A percentile compares a stretch with the other conserved stretches of the same genome.
These are phyloP conservation scores for Claviceps maximensis DNA, from an alignment of 2,329 filamentous ascomycete species.

Conservation along the genomic window DNA sequence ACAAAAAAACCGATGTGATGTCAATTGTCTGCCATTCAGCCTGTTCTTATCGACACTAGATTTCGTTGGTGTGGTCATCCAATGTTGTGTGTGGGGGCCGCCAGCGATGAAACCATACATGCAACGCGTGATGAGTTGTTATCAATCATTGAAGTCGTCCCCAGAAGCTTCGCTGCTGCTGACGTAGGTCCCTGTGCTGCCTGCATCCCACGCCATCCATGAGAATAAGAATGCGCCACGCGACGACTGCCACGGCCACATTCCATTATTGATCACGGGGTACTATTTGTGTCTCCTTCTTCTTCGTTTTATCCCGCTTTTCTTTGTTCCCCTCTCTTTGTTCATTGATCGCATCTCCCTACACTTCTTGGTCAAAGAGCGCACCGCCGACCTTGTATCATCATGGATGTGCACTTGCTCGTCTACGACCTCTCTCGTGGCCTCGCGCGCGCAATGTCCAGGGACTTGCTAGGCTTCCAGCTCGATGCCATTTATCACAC, in stretches of 20 bases:
- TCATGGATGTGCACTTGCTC: constrained; percentile 65
- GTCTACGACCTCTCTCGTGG: constrained; percentile 66
- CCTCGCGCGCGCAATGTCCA: constrained; percentile 41
- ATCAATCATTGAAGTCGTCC: no score
- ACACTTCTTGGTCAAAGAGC: neutral
- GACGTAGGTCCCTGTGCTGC: neutral
- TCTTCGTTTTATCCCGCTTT: no score
- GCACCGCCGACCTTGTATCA: neutral
- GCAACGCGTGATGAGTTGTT: no score
- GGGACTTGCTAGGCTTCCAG: constrained; percentile 38
- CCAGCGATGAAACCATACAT: neutral
- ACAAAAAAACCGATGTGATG: no score
- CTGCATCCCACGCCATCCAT: neutral
- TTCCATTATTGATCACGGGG: neutral
- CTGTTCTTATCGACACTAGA: neutral
- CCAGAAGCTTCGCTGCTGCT: constrained; percentile 1
- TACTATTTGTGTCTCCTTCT: no score
- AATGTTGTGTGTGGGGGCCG: no score
- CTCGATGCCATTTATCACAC: constrained; percentile 96
- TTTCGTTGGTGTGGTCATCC: neutral
- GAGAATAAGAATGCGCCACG: neutral
- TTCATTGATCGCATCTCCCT: no score
- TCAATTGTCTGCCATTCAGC: neutral
- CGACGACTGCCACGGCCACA: neutral
- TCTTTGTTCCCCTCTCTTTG: neutral